Percentiles rank a stretch among this genome's conserved stretches.
phyloP scores from a whole-genome alignment of 768 basidiomycete genomes.

The Mycena haematopus region DNA sequence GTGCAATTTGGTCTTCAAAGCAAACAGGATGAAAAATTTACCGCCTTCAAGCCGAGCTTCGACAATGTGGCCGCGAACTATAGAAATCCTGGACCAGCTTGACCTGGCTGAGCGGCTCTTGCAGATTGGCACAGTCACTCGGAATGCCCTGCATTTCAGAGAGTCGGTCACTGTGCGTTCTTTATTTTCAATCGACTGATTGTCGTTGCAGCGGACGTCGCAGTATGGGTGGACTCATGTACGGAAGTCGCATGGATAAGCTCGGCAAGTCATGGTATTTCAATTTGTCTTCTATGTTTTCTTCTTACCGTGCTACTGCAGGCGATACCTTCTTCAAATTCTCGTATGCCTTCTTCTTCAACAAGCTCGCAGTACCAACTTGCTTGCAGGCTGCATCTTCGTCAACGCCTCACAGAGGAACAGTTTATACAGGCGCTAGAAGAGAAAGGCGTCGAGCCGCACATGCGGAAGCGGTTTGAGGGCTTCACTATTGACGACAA shows the following conservation, averaged over 20 bases:
- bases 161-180: conserved; percentile 3
- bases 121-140: conserved; percentile 30
- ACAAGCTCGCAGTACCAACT: background rate
- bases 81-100: conserved; percentile 30
- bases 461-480: conserved; percentile 27
- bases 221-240: conserved; percentile 27
- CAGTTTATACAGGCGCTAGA: conserved; percentile 25
- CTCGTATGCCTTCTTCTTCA: conserved; percentile 11
- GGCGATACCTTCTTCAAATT: conserved; percentile 33
- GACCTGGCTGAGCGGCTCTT: conserved; percentile 30
- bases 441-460: conserved; percentile 17
- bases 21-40: background rate
- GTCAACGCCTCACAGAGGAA: conserved; percentile 30
- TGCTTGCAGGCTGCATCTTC: conserved; percentile 24
- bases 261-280: conserved; percentile 16
- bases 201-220: conserved; percentile 25
- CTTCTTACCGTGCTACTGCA: background rate
- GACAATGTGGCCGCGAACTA: conserved; percentile 30
- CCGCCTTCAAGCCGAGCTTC: background rate
- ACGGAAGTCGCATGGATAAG: conserved; percentile 31
- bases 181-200: background rate
- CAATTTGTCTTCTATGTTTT: background rate
- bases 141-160: conserved; percentile 30
- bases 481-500: conserved; percentile 23
- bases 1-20: conserved; percentile 2